phyloP scores from a whole-genome alignment of 2,329 filamentous ascomycete species.

The Coniella vitis region DNA sequence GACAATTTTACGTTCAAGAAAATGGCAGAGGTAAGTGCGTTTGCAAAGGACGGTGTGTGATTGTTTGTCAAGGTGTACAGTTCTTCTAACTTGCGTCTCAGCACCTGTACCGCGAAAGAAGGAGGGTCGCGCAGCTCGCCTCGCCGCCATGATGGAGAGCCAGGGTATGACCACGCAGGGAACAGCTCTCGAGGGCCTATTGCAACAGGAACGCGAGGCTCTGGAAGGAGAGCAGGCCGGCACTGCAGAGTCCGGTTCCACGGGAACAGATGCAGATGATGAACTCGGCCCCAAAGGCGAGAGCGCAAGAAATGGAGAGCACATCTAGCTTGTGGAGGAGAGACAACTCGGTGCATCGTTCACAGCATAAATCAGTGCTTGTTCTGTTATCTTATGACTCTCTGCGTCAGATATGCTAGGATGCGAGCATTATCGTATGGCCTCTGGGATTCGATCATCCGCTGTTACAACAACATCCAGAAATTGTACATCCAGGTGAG shows the following conservation, averaged over 20 bases:
- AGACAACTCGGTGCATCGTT: too few species aligned
- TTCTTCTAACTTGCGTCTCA: constrained; percentile 16
- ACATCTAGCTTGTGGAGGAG: neutral
- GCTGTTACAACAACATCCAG: too few species aligned
- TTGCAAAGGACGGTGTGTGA: neutral
- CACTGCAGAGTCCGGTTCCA: neutral
- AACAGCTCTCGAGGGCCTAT: constrained; percentile 15
- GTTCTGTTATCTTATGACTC: too few species aligned
- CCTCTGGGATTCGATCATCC: too few species aligned
- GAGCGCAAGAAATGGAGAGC: neutral
- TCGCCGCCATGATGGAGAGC: constrained; percentile 45
- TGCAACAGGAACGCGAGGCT: constrained; percentile 15
- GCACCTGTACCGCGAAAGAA: constrained; percentile 49
- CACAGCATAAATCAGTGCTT: too few species aligned
- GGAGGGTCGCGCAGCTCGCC: constrained; percentile 46
- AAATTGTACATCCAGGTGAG: too few species aligned
- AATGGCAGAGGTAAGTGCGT: constrained; percentile 71
- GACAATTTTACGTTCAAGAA: constrained; percentile 96
- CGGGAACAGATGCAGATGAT: neutral
- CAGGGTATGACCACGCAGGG: constrained; percentile 26
- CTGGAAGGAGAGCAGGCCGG: constrained; percentile 8
- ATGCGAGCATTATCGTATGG: too few species aligned
- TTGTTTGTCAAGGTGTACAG: neutral
- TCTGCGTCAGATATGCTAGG: too few species aligned
- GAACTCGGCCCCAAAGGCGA: constrained; percentile 3